Conservation (phyloP, 1,139 yeast species). For the Diutina siamensis region DNA sequence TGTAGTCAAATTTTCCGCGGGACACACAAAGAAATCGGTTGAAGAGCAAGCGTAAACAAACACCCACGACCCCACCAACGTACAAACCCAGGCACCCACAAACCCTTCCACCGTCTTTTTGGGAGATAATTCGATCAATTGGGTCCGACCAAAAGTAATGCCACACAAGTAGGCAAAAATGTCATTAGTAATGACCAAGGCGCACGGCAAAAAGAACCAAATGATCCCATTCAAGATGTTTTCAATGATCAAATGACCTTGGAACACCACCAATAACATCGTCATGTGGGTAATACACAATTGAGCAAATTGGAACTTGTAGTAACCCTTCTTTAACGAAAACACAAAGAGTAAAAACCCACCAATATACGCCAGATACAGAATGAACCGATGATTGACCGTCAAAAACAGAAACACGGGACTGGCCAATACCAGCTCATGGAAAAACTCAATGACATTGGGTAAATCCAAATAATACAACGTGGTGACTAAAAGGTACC, state of each 20-base stretch:
- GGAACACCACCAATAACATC: conserved; percentile 77
- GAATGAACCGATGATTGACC: conserved; percentile 72
- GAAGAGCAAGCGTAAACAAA: conserved; percentile 55
- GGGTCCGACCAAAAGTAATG: conserved; percentile 89
- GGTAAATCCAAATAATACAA: conserved; percentile 75
- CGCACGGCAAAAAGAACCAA: conserved; percentile 90
- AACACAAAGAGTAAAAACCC: conserved; percentile 89
- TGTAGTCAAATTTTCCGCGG: conserved; percentile 58
- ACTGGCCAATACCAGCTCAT: not conserved
- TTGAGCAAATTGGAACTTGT: conserved; percentile 88
- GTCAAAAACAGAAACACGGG: conserved; percentile 16
- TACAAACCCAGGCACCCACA: conserved; percentile 94
- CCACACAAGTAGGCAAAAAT: conserved; percentile 96
- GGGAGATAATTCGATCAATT: conserved; percentile 86
- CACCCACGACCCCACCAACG: conserved; percentile 61
- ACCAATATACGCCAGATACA: conserved; percentile 72
- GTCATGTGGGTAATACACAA: conserved; percentile 94
- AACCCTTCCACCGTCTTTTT: conserved; percentile 97
- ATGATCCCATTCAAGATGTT: conserved; percentile 84
- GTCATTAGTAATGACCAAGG: conserved; percentile 87
- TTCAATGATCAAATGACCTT: conserved; percentile 85
- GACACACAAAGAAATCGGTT: conserved; percentile 76
- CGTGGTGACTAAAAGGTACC: conserved; percentile 78
- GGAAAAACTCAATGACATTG: conserved; percentile 22
- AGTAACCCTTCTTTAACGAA: conserved; percentile 79